These are phyloP conservation scores for Xerocomus minutiporus DNA, from an alignment of 1,284 basidiomycete species.

Conservation along the genomic window DNA sequence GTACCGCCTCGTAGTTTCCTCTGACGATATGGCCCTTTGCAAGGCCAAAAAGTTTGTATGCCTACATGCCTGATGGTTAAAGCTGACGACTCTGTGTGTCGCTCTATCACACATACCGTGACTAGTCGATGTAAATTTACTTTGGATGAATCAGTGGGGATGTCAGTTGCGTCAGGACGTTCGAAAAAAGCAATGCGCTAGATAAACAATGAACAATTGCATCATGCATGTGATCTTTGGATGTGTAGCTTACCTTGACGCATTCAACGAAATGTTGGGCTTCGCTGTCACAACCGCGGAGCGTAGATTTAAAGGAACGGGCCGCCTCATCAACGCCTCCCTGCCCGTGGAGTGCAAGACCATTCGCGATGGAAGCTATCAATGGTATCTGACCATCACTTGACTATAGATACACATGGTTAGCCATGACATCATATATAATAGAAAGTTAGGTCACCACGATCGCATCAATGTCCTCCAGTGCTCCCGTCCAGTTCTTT, in stretches of 20 bases:
- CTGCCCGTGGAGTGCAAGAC: not conserved
- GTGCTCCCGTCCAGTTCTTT: not conserved
- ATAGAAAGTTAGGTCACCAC: not conserved
- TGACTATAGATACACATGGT: not conserved
- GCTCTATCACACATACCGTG: not conserved
- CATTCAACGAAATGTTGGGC: slow-evolving; percentile 1
- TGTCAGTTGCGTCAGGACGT: not conserved
- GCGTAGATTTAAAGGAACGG: not conserved
- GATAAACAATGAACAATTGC: not conserved
- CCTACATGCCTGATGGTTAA: not conserved
- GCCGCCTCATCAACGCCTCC: not conserved
- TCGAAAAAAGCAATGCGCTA: slow-evolving; percentile 2
- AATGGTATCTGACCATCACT: not conserved
- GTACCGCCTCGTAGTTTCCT: not conserved
- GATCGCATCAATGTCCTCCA: not conserved
- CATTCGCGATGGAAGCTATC: slow-evolving; percentile 5
- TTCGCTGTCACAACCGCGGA: not conserved
- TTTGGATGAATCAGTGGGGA: too few relatives aligned
- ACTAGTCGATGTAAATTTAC: not conserved
- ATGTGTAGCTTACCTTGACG: slow-evolving; percentile 1
- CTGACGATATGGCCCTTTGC: not conserved
- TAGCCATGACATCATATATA: not conserved
- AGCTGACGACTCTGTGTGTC: too few relatives aligned
- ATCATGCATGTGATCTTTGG: not conserved
- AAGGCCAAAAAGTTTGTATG: not conserved